Evolutionary conservation across 2,329 filamentous ascomycete species (phyloP).

Genomic region (Fusarium oligoseptatum): DNA sequence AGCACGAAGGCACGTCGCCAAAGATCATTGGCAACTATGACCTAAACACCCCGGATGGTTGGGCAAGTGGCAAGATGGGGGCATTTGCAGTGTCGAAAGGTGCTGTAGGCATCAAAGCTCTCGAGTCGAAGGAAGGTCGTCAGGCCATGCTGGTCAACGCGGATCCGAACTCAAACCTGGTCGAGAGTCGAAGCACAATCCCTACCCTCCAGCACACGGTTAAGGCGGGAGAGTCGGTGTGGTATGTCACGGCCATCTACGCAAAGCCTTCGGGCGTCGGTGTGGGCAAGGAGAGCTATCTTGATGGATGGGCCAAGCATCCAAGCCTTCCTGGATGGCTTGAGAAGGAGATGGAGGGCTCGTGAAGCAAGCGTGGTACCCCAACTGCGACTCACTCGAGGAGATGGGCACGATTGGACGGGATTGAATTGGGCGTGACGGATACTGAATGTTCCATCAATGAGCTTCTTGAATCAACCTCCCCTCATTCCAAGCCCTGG

Average conservation of each 20-base stretch:
- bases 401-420: conserved; percentile 23
- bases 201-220: conserved; percentile 77
- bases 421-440: conserved; percentile 17
- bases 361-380: conserved; percentile 18
- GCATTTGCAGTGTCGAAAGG: conserved; percentile 70
- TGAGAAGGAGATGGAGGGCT: conserved; percentile 60
- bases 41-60: conserved; percentile 65
- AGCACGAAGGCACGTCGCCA: conserved; percentile 65
- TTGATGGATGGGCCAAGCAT: conserved; percentile 71
- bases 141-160: conserved; percentile 77
- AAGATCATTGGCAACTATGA: conserved; percentile 73
- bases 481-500: conserved; percentile 30
- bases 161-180: conserved; percentile 83
- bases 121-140: conserved; percentile 63
- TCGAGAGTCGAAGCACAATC: conserved; percentile 79
- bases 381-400: conserved; percentile 17
- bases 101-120: conserved; percentile 68
- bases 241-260: conserved; percentile 80
- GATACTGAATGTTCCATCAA: conserved; percentile 44
- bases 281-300: conserved; percentile 65
- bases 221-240: conserved; percentile 67
- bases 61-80: conserved; percentile 63
- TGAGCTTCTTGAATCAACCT: conserved; percentile 32
- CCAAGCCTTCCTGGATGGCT: conserved; percentile 74
- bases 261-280: conserved; percentile 72